phyloP scores from a whole-genome alignment of 768 basidiomycete species.

The Leccinum fibrillosum region DNA sequence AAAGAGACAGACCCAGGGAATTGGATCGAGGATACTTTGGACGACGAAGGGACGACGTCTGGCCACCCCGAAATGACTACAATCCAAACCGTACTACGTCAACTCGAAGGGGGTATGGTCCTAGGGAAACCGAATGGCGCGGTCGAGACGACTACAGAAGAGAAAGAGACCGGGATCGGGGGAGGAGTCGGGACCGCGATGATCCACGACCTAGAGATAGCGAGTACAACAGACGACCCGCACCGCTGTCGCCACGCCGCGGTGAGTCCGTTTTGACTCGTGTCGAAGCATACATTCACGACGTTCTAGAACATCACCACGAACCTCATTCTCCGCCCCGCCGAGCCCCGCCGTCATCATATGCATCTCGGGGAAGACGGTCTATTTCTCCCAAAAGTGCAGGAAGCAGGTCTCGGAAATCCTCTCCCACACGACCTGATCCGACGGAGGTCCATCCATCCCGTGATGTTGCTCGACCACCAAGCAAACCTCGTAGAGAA shows the following conservation, averaged over 20 bases:
- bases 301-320: slow-evolving; percentile 12
- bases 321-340: slow-evolving; percentile 12
- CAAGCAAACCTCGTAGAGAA: slow-evolving; percentile 10
- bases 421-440: slow-evolving; percentile 18
- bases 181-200: slow-evolving; percentile 23
- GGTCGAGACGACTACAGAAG: slow-evolving; percentile 23
- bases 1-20: slow-evolving; percentile 12
- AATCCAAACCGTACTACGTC: slow-evolving; percentile 11
- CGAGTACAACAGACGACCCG: slow-evolving; percentile 18
- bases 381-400: slow-evolving; percentile 20
- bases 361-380: slow-evolving; percentile 20
- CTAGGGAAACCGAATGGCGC: slow-evolving; percentile 17
- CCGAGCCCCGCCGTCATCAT: slow-evolving; percentile 9
- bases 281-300: background rate
- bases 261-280: slow-evolving; percentile 13
- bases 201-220: slow-evolving; percentile 18
- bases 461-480: slow-evolving; percentile 10
- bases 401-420: slow-evolving; percentile 22
- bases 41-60: slow-evolving; percentile 16
- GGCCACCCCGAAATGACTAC: slow-evolving; percentile 17
- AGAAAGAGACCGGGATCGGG: slow-evolving; percentile 14
- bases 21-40: slow-evolving; percentile 19
- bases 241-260: slow-evolving; percentile 23
- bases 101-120: slow-evolving; percentile 14
- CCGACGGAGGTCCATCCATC: slow-evolving; percentile 4